These are phyloP conservation scores for Lecanicillium sp. DNA, from an alignment of 2,329 filamentous ascomycete species.

Conservation along the genomic window DNA sequence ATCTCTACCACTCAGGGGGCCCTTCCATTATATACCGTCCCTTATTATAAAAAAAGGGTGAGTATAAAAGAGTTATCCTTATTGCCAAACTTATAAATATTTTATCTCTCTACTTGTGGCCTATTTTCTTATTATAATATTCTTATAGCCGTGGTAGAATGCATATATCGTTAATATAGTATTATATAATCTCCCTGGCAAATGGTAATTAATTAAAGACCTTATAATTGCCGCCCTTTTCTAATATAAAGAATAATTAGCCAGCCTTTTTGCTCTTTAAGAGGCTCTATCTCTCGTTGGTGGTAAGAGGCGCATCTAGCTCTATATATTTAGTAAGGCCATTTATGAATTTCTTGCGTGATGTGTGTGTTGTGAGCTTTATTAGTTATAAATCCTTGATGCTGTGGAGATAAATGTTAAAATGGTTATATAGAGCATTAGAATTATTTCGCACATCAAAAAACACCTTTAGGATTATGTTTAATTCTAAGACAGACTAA, in stretches of 20 bases:
- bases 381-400: constrained; percentile 52
- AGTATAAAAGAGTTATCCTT: constrained; percentile 27
- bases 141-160: constrained; percentile 32
- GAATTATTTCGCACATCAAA: constrained; percentile 56
- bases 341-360: constrained; percentile 15
- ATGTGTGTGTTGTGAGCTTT: constrained; percentile 36
- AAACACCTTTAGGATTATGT: constrained; percentile 41
- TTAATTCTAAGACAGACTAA: neutral
- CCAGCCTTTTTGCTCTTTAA: constrained; percentile 31
- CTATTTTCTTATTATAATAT: constrained; percentile 22
- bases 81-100: constrained; percentile 22
- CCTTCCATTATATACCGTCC: constrained; percentile 25
- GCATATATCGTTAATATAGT: constrained; percentile 42
- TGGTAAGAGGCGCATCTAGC: constrained; percentile 18
- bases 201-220: constrained; percentile 29
- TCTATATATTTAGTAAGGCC: constrained; percentile 28
- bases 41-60: constrained; percentile 20
- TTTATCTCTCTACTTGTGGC: constrained; percentile 15
- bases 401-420: constrained; percentile 34
- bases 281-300: constrained; percentile 22
- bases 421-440: constrained; percentile 46
- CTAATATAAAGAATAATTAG: constrained; percentile 32
- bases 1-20: constrained; percentile 17
- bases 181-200: constrained; percentile 29
- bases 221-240: constrained; percentile 37